These are phyloP conservation scores for Aureobasidium sp. DNA, from an alignment of 2,329 filamentous ascomycete genomes.

Conservation along the genomic window DNA sequence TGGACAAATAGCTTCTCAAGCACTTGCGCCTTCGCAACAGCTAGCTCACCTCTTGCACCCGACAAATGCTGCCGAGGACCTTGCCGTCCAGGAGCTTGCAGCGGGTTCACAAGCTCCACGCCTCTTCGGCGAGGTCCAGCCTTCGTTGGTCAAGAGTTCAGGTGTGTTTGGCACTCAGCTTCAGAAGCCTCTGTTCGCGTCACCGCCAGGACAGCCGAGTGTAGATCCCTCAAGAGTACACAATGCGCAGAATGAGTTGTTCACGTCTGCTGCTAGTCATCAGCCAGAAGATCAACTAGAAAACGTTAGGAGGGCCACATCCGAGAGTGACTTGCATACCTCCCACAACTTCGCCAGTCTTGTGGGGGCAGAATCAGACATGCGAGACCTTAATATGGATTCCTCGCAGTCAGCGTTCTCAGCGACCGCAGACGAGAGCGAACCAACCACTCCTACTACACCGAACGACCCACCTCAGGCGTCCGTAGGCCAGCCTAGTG, in stretches of 20 bases:
- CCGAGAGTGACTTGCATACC: neutral
- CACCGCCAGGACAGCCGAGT: neutral
- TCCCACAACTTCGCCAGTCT: constrained; percentile 29
- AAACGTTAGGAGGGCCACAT: neutral
- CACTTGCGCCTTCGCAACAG: neutral
- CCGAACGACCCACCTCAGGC: constrained; percentile 13
- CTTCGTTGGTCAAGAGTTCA: constrained; percentile 47
- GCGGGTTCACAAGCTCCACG: neutral
- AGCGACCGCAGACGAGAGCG: constrained; percentile 25
- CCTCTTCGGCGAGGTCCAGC: constrained; percentile 54
- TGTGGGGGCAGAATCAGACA: constrained; percentile 39
- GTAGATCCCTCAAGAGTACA: neutral
- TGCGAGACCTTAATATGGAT: constrained; percentile 41
- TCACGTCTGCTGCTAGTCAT: constrained; percentile 8
- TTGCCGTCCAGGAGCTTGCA: neutral
- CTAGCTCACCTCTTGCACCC: neutral
- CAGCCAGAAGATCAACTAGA: neutral
- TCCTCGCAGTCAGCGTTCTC: constrained; percentile 35
- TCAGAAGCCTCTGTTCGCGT: neutral
- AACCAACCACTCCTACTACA: constrained; percentile 28
- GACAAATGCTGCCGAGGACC: neutral
- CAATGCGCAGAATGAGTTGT: neutral
- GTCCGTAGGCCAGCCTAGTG: constrained; percentile 10
- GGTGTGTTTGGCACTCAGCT: constrained; percentile 17
- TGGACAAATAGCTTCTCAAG: constrained; percentile 19